Conservation (phyloP, 2,329 filamentous ascomycete genomes). For the Diaporthe helianthi region DNA sequence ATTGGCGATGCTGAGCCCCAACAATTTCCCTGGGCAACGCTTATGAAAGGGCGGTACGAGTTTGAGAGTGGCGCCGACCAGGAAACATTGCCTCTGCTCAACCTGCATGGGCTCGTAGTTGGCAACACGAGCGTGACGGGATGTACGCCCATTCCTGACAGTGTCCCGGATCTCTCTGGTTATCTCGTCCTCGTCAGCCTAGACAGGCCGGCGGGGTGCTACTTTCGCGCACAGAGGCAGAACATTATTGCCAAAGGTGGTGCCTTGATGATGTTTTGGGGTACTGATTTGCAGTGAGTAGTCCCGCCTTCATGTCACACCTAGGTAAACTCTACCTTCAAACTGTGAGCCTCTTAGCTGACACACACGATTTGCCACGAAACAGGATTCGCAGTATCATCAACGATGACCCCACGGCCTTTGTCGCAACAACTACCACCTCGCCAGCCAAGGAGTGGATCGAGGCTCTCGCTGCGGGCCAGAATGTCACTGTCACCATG, state of each 20-base stretch:
- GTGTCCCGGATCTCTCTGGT: slow-evolving; percentile 4
- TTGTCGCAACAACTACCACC: background rate
- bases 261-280: slow-evolving; percentile 8
- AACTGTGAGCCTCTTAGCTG: background rate
- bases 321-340: too few species aligned
- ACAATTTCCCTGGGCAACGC: background rate
- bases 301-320: background rate
- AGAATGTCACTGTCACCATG: slow-evolving; percentile 1
- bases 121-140: background rate
- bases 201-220: background rate
- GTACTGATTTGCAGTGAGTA: slow-evolving; percentile 5
- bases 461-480: background rate
- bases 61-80: background rate
- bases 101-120: background rate
- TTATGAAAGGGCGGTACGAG: background rate
- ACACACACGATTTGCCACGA: background rate
- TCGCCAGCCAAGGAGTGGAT: background rate
- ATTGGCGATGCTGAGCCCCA: background rate
- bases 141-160: background rate
- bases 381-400: background rate
- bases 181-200: background rate
- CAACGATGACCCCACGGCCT: background rate
- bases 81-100: background rate
- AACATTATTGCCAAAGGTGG: slow-evolving; percentile 5
- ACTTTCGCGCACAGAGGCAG: background rate